phyloP scores from a whole-genome alignment of 768 basidiomycete genomes.

The Russula sp. region DNA sequence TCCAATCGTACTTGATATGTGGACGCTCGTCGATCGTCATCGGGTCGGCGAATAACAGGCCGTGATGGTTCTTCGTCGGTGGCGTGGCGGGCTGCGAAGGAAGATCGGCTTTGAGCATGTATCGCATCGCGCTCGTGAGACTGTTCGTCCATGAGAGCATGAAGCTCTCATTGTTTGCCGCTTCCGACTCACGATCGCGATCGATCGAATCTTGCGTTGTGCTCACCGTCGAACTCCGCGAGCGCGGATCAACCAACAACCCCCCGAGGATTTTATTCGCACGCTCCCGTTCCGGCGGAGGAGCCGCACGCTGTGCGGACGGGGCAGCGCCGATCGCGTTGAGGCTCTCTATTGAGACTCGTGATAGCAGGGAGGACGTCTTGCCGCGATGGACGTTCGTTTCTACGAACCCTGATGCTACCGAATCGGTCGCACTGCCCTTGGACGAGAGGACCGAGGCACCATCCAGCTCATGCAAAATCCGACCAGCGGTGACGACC shows the following conservation, averaged over 20 bases:
- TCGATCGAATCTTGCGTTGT: conserved; percentile 19
- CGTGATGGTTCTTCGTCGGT: conserved; percentile 46
- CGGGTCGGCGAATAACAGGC: conserved; percentile 43
- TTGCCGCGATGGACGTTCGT: conserved; percentile 41
- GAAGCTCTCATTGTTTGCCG: conserved; percentile 7
- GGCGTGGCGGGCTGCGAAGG: conserved; percentile 37
- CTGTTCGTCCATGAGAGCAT: conserved; percentile 52
- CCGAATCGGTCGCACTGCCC: conserved; percentile 23
- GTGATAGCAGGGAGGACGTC: conserved; percentile 42
- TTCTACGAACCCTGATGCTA: conserved; percentile 38
- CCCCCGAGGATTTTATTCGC: not conserved
- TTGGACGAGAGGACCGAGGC: conserved; percentile 33
- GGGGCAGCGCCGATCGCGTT: conserved; percentile 36
- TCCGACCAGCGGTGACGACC: conserved; percentile 44
- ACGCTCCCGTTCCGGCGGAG: not conserved
- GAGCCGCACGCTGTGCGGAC: not conserved
- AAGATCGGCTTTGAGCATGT: conserved; percentile 46
- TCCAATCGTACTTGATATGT: conserved; percentile 82
- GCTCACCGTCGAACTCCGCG: conserved; percentile 21
- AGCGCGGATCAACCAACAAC: conserved; percentile 1
- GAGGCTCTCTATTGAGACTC: conserved; percentile 41
- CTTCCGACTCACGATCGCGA: not conserved
- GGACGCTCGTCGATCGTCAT: conserved; percentile 62
- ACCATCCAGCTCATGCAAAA: conserved; percentile 46
- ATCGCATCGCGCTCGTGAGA: conserved; percentile 57